Percentiles rank a stretch among this genome's conserved stretches.
Conservation (phyloP, 768 basidiomycete genomes). For the Auriscalpium microsporum region DNA sequence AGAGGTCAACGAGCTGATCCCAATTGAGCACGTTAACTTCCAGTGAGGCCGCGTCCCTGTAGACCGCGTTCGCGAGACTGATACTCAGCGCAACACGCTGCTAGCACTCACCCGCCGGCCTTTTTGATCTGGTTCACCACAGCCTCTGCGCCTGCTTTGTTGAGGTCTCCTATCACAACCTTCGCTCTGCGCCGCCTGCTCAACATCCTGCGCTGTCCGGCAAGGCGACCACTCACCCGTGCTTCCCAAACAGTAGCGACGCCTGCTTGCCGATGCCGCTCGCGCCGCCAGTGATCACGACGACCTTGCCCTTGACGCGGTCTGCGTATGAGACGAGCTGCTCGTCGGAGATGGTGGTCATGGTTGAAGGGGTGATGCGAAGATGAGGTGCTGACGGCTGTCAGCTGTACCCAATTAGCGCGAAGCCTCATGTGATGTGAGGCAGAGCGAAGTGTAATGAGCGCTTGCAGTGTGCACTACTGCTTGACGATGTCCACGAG, state of each 20-base stretch:
- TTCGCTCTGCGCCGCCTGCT: slow-evolving; percentile 21
- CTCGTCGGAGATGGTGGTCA: slow-evolving; percentile 18
- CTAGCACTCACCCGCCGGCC: slow-evolving; percentile 13
- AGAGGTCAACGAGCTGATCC: slow-evolving; percentile 23
- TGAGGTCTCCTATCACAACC: slow-evolving; percentile 13
- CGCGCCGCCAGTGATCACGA: slow-evolving; percentile 20
- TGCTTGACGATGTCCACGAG: too few relatives aligned
- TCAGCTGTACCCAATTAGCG: too few relatives aligned
- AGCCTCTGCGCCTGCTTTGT: slow-evolving; percentile 2
- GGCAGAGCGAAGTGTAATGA: too few relatives aligned
- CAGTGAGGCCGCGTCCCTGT: slow-evolving; percentile 9
- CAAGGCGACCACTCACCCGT: slow-evolving; percentile 11
- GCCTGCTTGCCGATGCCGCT: slow-evolving; percentile 21
- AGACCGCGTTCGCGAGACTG: background rate
- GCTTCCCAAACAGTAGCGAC: slow-evolving; percentile 15
- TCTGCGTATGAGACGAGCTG: slow-evolving; percentile 14
- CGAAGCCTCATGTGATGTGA: too few relatives aligned
- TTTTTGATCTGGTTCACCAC: slow-evolving; percentile 7
- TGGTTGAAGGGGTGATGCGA: background rate
- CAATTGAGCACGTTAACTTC: slow-evolving; percentile 18
- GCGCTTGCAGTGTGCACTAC: too few relatives aligned
- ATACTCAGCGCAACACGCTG: background rate
- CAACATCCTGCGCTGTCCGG: background rate
- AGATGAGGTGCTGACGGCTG: too few relatives aligned
- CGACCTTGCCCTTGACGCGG: slow-evolving; percentile 18